A percentile compares a stretch with the other conserved stretches of the same genome.
Evolutionary conservation across 305 asterid species (phyloP).

Genomic region (Fraxinus greggii): DNA sequence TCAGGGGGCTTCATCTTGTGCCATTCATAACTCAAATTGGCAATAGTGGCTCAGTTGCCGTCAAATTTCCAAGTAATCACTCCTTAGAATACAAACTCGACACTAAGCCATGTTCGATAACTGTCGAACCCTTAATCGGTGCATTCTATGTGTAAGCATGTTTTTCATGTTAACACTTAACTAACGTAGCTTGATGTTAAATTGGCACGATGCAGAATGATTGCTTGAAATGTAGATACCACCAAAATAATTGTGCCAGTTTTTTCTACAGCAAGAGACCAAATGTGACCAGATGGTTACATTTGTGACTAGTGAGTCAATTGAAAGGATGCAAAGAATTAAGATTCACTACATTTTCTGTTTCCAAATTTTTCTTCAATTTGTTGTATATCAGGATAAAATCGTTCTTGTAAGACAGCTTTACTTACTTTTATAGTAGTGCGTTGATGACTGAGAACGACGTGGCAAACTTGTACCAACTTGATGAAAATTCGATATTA

Average conservation of each 20-base stretch:
- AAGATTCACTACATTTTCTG: not conserved
- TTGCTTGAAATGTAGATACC: not conserved
- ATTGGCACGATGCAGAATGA: not conserved
- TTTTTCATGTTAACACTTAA: no score
- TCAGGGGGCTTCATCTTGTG: no score
- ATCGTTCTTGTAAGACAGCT: not conserved
- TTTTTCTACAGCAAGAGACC: not conserved
- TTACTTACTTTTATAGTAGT: not conserved
- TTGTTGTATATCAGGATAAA: slow-evolving; percentile 19
- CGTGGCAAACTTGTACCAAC: no score
- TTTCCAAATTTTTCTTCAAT: slow-evolving; percentile 20
- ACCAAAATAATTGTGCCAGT: not conserved
- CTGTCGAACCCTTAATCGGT: no score
- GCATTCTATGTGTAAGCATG: no score
- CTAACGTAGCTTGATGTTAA: not conserved
- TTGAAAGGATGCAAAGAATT: not conserved
- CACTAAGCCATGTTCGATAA: not conserved
- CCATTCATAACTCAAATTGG: not conserved
- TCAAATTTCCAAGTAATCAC: no score
- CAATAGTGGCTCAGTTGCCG: not conserved
- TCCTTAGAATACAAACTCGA: no score
- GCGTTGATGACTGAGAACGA: no score
- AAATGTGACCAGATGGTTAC: not conserved
- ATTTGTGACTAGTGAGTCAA: not conserved
- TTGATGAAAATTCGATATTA: no score